Evolutionary conservation across 1,284 basidiomycete genomes (phyloP).

Genomic region (Heimioporus retisporus): DNA sequence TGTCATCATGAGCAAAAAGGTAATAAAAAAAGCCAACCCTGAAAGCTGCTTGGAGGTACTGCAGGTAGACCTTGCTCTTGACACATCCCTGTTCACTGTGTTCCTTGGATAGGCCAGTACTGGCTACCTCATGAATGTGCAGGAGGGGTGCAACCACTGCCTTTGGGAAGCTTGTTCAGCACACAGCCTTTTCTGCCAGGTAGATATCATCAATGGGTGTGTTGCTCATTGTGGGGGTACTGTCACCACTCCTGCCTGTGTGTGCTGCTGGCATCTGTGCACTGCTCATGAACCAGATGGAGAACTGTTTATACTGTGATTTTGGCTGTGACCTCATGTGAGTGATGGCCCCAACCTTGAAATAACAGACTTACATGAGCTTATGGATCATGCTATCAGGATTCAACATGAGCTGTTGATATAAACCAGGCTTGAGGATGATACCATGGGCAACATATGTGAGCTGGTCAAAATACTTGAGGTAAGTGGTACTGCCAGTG

Average conservation of each 20-base stretch:
- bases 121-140: slow-evolving; percentile 48
- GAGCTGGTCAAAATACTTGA: slow-evolving; percentile 85
- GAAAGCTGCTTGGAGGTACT: slow-evolving; percentile 87
- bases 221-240: slow-evolving; percentile 45
- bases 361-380: slow-evolving; percentile 72
- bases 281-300: slow-evolving; percentile 59
- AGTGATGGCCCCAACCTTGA: neutral
- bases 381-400: slow-evolving; percentile 79
- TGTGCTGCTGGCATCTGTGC: slow-evolving; percentile 59
- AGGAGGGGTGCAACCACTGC: slow-evolving; percentile 52
- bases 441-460: slow-evolving; percentile 87
- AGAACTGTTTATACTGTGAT: slow-evolving; percentile 45
- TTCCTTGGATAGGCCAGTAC: slow-evolving; percentile 71
- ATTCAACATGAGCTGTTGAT: slow-evolving; percentile 71
- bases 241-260: slow-evolving; percentile 44
- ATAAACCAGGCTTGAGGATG: slow-evolving; percentile 85
- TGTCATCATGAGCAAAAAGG: slow-evolving; percentile 72
- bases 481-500: slow-evolving; percentile 91
- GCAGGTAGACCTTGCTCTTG: slow-evolving; percentile 80
- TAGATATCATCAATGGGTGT: too few species aligned
- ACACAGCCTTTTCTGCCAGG: slow-evolving; percentile 8
- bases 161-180: slow-evolving; percentile 59
- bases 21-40: slow-evolving; percentile 66
- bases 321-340: neutral
- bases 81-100: slow-evolving; percentile 88